A percentile compares a stretch with the other conserved stretches of the same genome.
Evolutionary conservation across 768 basidiomycete species (phyloP).

Genomic region (Naganishia randhawae): DNA sequence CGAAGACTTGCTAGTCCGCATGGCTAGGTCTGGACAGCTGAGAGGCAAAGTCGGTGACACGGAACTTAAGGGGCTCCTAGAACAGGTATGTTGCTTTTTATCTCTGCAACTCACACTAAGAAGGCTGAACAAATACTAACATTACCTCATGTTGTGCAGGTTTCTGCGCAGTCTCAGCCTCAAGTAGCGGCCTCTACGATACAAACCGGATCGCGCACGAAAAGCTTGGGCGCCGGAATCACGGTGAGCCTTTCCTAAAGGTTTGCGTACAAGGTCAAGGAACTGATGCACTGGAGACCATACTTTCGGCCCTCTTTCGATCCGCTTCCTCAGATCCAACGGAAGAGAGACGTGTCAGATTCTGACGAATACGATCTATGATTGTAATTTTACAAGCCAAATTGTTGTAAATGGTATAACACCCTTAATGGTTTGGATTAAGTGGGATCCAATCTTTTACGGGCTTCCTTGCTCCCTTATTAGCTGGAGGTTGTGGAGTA

Average conservation of each 20-base stretch:
- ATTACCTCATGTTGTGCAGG: background rate
- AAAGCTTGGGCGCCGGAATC: slow-evolving; percentile 19
- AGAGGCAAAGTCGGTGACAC: slow-evolving; percentile 47
- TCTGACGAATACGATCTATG: slow-evolving; percentile 50
- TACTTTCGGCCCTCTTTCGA: background rate
- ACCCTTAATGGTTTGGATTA: too few relatives aligned
- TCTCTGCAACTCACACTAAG: background rate
- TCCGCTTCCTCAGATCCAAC: slow-evolving; percentile 40
- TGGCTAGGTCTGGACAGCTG: slow-evolving; percentile 48
- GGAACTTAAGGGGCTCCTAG: slow-evolving; percentile 44
- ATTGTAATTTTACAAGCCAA: background rate
- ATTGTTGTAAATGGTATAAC: too few relatives aligned
- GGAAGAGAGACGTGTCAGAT: slow-evolving; percentile 48
- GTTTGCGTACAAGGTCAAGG: background rate
- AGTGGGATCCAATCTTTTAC: too few relatives aligned
- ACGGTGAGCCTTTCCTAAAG: background rate
- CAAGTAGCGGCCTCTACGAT: background rate
- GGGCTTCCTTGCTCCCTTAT: too few relatives aligned
- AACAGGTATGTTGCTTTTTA: slow-evolving; percentile 38
- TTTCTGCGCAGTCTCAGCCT: slow-evolving; percentile 23
- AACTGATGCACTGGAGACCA: background rate
- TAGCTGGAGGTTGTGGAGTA: too few relatives aligned
- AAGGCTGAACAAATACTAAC: background rate
- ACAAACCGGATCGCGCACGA: slow-evolving; percentile 23
- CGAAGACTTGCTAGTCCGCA: slow-evolving; percentile 43